Evolutionary conservation across 1,284 basidiomycete species (phyloP), one percentile per base, ranked within the genome.

Genomic region (Puccinia triticina): DNA sequence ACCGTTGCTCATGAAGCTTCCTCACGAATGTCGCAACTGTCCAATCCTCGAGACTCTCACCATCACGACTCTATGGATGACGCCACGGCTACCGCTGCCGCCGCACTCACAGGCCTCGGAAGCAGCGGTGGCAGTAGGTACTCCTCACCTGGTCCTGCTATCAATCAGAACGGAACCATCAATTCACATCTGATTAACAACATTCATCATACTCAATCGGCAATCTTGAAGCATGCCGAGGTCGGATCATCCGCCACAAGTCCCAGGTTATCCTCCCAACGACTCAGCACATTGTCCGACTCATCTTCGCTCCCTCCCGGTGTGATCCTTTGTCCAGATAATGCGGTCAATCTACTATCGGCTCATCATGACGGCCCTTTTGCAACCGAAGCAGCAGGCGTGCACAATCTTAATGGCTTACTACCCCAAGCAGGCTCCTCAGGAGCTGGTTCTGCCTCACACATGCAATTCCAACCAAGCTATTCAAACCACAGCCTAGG

Each of bases 261-360:
- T 66, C 79, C 57, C 11, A 73, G 53, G n/a, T 37, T 73, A 37
- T n/a, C 50, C 46, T 69, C 77, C 21, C 75, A 66, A 48, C 61
- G 59, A 0, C 57, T 43, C 23, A 61, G 61, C 48, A 83, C 83
- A 48, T 83, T 86, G 72, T 85, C 86, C 7, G 86, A 87, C 53
- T 85, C 86, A 8, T 83, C 86, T 69, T 86, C 86, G 84, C 86
- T 61, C 83, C 85, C 11, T 85, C 85, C 64, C n/a, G 18, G 46
- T 57, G 29, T 57, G 5, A 40, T 71, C 29, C 77, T 79, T n/a
- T 40, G 64, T 59, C 16, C 66, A 55, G 61, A 67, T 5, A 57
- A 18, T 37, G 50, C 18, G 5, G 32, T 71, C 29, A 55, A 29
- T 14, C 40, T 57, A 32, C 48, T 69, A 59, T 79, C 66, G 8